A percentile compares a stretch with the other conserved stretches of the same genome.
Conservation (phyloP, 1,139 yeast species). For the Zhuliangozyma parablackwelliae region DNA sequence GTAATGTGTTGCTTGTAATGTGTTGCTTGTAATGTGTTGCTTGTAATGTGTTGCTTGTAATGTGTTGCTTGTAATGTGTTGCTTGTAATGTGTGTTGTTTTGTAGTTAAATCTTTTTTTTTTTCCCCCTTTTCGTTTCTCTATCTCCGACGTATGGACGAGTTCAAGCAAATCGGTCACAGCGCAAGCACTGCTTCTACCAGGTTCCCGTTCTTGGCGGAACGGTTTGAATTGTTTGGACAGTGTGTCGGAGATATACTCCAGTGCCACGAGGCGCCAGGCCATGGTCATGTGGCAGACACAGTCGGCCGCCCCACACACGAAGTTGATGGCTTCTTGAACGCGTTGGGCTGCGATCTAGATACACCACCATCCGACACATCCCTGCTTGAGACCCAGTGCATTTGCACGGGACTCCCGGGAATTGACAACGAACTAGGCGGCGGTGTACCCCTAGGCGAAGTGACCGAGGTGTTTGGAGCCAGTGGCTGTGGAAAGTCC, state of each 20-base stretch:
- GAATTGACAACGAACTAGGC: slow-evolving; percentile 51
- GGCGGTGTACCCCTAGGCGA: slow-evolving; percentile 70
- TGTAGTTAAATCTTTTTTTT: too few relatives aligned
- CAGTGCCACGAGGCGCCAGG: slow-evolving; percentile 10
- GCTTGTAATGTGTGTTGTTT: too few relatives aligned
- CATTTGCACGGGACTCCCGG: slow-evolving; percentile 58
- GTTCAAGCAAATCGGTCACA: slow-evolving; percentile 20
- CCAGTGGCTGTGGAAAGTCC: slow-evolving; percentile 81
- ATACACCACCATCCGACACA: slow-evolving; percentile 7
- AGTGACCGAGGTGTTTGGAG: slow-evolving; percentile 79
- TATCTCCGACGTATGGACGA: slow-evolving; percentile 18
- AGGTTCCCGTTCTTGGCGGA: slow-evolving; percentile 14
- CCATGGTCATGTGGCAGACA: slow-evolving; percentile 30
- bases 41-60: too few relatives aligned
- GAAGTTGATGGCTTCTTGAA: slow-evolving; percentile 41
- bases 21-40: too few relatives aligned
- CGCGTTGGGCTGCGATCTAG: slow-evolving; percentile 5
- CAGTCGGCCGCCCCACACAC: slow-evolving; percentile 42
- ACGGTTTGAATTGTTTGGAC: slow-evolving; percentile 17
- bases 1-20: too few relatives aligned
- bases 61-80: too few relatives aligned
- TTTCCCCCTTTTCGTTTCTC: too few relatives aligned
- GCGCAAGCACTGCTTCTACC: slow-evolving; percentile 10
- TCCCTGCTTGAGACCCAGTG: slow-evolving; percentile 3
- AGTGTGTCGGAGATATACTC: slow-evolving; percentile 21